Base-by-base conservation (phyloP, 169 alveolate species). In the Eimeria nieschulzi region DNA sequence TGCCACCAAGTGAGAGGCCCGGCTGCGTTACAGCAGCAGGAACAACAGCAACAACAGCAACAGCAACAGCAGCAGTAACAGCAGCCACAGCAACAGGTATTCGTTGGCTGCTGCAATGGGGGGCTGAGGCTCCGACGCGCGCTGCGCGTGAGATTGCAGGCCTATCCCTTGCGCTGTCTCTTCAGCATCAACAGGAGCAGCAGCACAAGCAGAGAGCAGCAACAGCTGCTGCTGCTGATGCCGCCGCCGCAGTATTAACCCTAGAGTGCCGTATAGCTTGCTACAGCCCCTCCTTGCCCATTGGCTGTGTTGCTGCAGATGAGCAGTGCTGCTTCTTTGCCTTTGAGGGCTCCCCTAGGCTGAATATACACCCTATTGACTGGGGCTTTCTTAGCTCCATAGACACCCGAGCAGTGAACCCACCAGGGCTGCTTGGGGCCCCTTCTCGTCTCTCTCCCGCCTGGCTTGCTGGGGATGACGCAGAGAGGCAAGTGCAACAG, bases 381-480 rank as follows among this genome's bases (percentile, higher is more conserved):
- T 51, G 68, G 85, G 85, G 53, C 53, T 46, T 51, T 39, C 70
- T 53, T 3, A 51, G 85, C 70, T 76, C 70, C 21, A 54, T 76
- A 76, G 85, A 76, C 85, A 76, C 85, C 85, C 85, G 85, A 76
- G 85, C 85, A 21, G 85, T 76, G 21, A 76, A 76, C 85, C 54
- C 64, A 9, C 85, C 85, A 54, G 85, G 85, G 64, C 70, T 53
- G 23, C 85, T 76, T 51, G 85, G 85, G 85, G 64, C 70, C 85
- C 85, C 85, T 53, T 76, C 85, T 7, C 85, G 13, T 64, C 70
- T 76, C 53, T 76, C 85, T 21, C 85, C 70, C 54, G 33, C 85
- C 39, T 54, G 85, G 85, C 70, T 76, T 15, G 70, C 54, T 12
- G 85, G 85, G 53, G 21, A 68, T 17, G 53, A 13, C 9, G 39